Evolutionary conservation across 78 protist genomes (phyloP), one percentile per base, ranked within the genome.

Genomic region (Dictyostelium brefeldianum): DNA sequence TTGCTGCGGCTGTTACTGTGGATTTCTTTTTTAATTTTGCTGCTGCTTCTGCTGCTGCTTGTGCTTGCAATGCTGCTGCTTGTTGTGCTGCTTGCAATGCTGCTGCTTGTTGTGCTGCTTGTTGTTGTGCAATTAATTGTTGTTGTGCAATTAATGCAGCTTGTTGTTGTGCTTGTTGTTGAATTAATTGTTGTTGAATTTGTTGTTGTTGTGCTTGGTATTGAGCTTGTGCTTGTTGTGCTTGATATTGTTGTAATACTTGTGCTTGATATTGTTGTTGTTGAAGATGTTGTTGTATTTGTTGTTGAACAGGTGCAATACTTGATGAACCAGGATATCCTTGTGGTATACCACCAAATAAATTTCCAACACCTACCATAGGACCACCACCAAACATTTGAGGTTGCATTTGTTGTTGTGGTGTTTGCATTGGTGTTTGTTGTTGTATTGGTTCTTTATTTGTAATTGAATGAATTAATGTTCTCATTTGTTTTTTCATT

Each of bases 401-500:
- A 4, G 56, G 10, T 51, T 51, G 56, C 15, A 12, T 8, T 51
- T 51, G 56, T 36, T 36, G 43, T 14, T 12, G n/a, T 1, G 56
- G 70, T 62, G 5, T 62, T 62, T 62, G 70, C 70, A 62, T 62
- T 47, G 43, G 56, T 36, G 1, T 1, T 36, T 36, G 17, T 62
- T 48, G 27, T 83, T 81, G 81, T 43, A 73, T 43, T 9, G 65
- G 15, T 22, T 53, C 50, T 53, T 75, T 75, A 85, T 47, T 85
- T 18, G 62, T 27, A 29, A 85, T 48, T 25, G 92, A 59, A 85
- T 74, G 92, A 57, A 85, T 85, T 3, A 85, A 53, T 27, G 92
- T 85, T 62, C 83, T 71, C 81, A 85, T 59, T 29, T 85, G 81
- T 85, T 75, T 85, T 62, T 85, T 85, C 92, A 85, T 85, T 64